Evolutionary conservation across 2,329 filamentous ascomycete species (phyloP).

Genomic region (Fusarium odoratissimum): DNA sequence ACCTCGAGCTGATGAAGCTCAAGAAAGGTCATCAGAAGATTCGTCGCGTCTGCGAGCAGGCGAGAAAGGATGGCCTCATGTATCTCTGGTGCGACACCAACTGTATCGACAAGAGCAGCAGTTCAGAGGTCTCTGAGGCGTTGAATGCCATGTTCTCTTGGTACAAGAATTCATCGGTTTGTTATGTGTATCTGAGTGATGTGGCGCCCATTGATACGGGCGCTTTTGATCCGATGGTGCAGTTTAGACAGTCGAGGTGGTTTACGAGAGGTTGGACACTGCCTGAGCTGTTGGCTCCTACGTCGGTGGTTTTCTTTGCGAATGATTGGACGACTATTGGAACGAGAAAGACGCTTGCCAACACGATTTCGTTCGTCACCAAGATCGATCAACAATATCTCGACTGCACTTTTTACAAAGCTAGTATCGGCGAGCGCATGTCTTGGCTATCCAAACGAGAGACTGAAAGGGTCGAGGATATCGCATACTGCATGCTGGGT

Average conservation of each 20-base stretch:
- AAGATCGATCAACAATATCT: constrained; percentile 29
- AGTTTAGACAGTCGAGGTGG: constrained; percentile 18
- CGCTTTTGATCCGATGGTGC: constrained; percentile 16
- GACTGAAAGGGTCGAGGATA: constrained; percentile 12
- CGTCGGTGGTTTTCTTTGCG: constrained; percentile 18
- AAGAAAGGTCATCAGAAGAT: constrained; percentile 27
- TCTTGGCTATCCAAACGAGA: constrained; percentile 19
- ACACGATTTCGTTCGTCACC: constrained; percentile 16
- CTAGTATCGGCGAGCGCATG: constrained; percentile 23
- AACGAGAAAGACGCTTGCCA: constrained; percentile 14
- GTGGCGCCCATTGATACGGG: background rate
- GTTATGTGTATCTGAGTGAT: constrained; percentile 11
- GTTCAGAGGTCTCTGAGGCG: constrained; percentile 22
- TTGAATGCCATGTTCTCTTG: constrained; percentile 25
- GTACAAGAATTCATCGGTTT: constrained; percentile 25
- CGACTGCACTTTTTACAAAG: constrained; percentile 23
- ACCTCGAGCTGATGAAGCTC: constrained; percentile 26
- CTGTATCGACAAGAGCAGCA: constrained; percentile 33
- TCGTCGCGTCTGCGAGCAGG: constrained; percentile 20
- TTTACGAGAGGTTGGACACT: constrained; percentile 24
- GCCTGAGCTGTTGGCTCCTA: constrained; percentile 21
- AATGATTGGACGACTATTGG: constrained; percentile 23
- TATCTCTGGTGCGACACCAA: constrained; percentile 31
- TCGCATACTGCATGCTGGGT: constrained; percentile 22
- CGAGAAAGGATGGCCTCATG: constrained; percentile 22